Base-by-base conservation (phyloP, 1,284 basidiomycete species). In the Austroboletus niveus region DNA sequence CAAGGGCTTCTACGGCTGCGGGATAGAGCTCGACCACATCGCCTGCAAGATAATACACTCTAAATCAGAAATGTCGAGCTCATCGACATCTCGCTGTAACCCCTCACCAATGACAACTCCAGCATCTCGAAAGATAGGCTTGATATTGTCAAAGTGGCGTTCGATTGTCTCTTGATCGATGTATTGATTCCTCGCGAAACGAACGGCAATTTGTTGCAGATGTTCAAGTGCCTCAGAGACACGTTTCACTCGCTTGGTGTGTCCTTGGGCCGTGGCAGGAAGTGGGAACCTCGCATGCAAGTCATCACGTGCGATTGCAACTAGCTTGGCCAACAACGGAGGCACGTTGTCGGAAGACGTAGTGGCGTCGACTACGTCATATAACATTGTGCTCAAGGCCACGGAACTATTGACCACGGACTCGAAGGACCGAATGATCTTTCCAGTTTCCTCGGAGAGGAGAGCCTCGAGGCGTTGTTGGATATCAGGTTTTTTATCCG, bases 1-100 rank as follows among this genome's bases (percentile, higher is more conserved):
- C 29, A 15, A 59, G 24, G 5, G 53, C 45, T 41, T 61, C 56
- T 14, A 57, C 36, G 4, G 35, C 48, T 4, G 38, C 39, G 3
- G 61, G 61, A 31, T 53, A 57, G 15, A 61, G 53, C 32, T 63
- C 60, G 1, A 20, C 41, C n/a, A 54, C 27, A 29, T 61, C 56
- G 3, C 61, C 60, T 63, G 46, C 10, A 44, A 7, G 14, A 15
- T 14, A 34, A 24, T 24, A 24, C 22, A 24, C 8, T 29, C 32
- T 49, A 1, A 17, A 45, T 45, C 35, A 47, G 38, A 24, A 24
- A 43, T 14, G 15, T 24, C 22, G 10, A 45, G 10, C 14, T 7
- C 9, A 14, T 30, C 4, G 7, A 4, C 39, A 44, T 20, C 20
- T 39, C 32, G 3, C 2, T 22, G 3, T 15, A 12, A 7, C 8